phyloP scores from a whole-genome alignment of 805 yeast genomes.

The Tetrapisispora arboricola region DNA sequence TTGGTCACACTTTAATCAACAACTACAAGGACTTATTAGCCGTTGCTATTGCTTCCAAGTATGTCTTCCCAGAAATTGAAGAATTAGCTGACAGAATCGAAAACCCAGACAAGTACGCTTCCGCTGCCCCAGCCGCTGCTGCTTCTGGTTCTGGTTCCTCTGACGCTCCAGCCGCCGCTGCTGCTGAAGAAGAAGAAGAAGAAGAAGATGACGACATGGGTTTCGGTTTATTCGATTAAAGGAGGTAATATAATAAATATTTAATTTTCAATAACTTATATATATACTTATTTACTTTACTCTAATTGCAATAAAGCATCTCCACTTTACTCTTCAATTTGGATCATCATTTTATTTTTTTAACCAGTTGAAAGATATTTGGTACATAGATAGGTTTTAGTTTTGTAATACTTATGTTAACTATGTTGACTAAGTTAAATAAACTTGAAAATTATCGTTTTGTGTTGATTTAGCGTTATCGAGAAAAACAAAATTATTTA shows the following conservation, averaged over 20 bases:
- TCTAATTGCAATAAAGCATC: slow-evolving; percentile 2
- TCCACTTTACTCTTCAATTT: no score
- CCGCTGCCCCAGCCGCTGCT: slow-evolving; percentile 97
- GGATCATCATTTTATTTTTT: neutral
- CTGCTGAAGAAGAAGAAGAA: slow-evolving; percentile 62
- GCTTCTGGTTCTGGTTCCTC: slow-evolving; percentile 54
- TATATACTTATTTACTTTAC: neutral
- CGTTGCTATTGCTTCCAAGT: slow-evolving; percentile 95
- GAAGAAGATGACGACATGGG: slow-evolving; percentile 82
- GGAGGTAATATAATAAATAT: slow-evolving; percentile 1
- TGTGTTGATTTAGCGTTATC: neutral
- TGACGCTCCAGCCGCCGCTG: slow-evolving; percentile 63
- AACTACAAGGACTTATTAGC: slow-evolving; percentile 98
- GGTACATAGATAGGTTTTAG: no score
- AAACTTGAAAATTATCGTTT: neutral
- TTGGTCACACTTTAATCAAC: slow-evolving; percentile 97
- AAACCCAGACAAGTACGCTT: slow-evolving; percentile 99
- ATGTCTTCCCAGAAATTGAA: slow-evolving; percentile 98
- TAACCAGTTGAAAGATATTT: no score
- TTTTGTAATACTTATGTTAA: no score
- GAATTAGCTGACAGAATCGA: slow-evolving; percentile 98
- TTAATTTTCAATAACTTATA: neutral
- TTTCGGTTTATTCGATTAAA: slow-evolving; percentile 96
- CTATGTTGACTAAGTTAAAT: no score
- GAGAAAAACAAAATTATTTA: neutral